Evolutionary conservation across 495 filamentous ascomycete species (phyloP).

Genomic region (Poronia punctata): DNA sequence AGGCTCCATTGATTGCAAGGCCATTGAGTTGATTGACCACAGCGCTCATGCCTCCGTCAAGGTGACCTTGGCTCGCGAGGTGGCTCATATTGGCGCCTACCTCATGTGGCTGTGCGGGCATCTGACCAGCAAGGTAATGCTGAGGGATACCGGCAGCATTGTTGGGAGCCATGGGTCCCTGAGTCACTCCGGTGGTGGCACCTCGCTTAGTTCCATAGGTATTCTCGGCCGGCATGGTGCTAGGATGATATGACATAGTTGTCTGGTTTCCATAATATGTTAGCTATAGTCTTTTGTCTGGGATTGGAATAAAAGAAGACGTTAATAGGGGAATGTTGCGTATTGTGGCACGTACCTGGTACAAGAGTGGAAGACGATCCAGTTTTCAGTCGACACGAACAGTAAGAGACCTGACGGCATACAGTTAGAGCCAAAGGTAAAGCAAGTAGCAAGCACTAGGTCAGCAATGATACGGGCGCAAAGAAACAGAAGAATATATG

Average conservation of each 20-base stretch:
- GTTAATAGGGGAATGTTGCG: neutral
- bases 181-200: neutral
- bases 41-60: conserved; percentile 19
- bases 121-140: conserved; percentile 11
- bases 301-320: neutral
- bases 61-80: conserved; percentile 10
- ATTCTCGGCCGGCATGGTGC: conserved; percentile 10
- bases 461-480: too few relatives aligned
- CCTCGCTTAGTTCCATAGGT: conserved; percentile 8
- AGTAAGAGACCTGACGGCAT: conserved; percentile 4
- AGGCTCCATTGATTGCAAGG: conserved; percentile 19
- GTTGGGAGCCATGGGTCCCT: conserved; percentile 6
- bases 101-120: conserved; percentile 8
- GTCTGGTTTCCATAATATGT: neutral
- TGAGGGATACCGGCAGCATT: conserved; percentile 6
- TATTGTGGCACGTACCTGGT: conserved; percentile 10
- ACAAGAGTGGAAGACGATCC: conserved; percentile 8
- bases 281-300: neutral
- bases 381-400: conserved; percentile 5
- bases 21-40: conserved; percentile 25
- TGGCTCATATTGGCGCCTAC: conserved; percentile 8
- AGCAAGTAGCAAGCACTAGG: neutral
- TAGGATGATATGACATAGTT: conserved; percentile 13
- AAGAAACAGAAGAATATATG: neutral
- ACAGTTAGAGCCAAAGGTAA: neutral